A percentile compares a stretch with the other conserved stretches of the same genome.
Conservation (phyloP, 495 filamentous ascomycete genomes). For the Cetradonia linearis region DNA sequence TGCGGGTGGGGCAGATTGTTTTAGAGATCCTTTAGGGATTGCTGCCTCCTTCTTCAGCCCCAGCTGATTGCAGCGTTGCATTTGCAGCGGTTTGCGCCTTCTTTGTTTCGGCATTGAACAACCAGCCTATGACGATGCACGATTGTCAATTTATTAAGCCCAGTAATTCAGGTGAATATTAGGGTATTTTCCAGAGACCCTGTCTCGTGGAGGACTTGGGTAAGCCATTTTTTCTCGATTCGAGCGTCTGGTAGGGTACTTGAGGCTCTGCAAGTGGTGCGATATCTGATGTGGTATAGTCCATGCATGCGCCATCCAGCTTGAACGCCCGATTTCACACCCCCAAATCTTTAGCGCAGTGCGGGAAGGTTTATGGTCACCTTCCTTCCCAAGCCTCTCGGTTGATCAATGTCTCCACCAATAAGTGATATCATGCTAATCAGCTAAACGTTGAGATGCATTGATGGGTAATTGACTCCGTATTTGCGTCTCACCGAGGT, state of each 20-base stretch:
- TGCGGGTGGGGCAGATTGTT: conserved; percentile 12
- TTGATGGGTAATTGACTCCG: not conserved
- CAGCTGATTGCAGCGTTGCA: conserved; percentile 9
- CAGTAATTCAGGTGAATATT: not conserved
- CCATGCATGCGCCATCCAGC: not conserved
- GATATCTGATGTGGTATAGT: conserved; percentile 1
- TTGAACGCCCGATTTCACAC: not conserved
- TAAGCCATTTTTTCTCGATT: not conserved
- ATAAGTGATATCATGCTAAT: conserved; percentile 1
- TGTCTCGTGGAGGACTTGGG: not conserved
- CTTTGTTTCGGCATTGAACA: not conserved
- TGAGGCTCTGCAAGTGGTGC: conserved; percentile 4
- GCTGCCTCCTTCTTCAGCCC: conserved; percentile 2
- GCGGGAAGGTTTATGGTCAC: not conserved
- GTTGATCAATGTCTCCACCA: not conserved
- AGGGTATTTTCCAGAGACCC: not conserved
- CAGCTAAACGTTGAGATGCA: not conserved
- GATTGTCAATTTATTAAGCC: not conserved
- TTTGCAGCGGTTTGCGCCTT: not conserved
- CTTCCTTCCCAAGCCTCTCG: conserved; percentile 6
- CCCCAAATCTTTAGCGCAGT: conserved; percentile 1
- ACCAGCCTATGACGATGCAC: not conserved
- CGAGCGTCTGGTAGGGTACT: not conserved
- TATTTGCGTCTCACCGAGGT: not conserved
- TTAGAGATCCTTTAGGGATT: not conserved